Base-by-base conservation (phyloP, 345 rosid species). In the Eucalyptus pumila region DNA sequence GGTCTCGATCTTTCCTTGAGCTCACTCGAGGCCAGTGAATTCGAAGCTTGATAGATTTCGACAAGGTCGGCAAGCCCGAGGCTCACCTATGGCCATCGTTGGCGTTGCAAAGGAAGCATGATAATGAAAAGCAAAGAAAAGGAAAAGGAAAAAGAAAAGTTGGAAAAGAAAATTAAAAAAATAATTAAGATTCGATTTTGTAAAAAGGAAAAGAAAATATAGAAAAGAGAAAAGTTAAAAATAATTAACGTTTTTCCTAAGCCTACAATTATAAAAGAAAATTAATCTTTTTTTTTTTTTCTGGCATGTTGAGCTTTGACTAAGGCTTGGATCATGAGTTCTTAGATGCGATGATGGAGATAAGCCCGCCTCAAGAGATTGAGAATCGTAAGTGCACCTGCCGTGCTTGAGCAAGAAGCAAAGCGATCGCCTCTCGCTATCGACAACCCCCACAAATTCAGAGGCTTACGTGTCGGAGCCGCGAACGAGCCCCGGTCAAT, bases 1-100 rank as follows among this genome's bases (percentile, higher is more conserved):
- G 4, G 58, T 0, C 26, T 19, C 26, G 11, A 19, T 19, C 58
- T 52, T 52, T 52, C 24, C 58, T 52, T 0, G 1, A 52, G 5
- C 5, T 52, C 11, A 0, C 2, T 0, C 0, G 2, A 52, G 58
- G 11, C 0, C 2, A 1, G 0, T 52, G 58, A 52, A 0, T 52
- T 52, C 58, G 3, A 52, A 5, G 11, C 26, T 52, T 52, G 1
- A 52, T 3, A 3, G 2, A 19, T 52, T 2, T 21, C 0, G 2
- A 52, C 2, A 21, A 2, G 26, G 26, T 21, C 0, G 1, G 10
- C 24, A 2, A 8, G 58, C 10, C 2, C 1, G 11, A 21, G 58
- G 24, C 26, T 21, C 1, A 0, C 56, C 1, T 3, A 6, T 7
- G 56, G 56, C 4, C 8, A 17, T 52, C 0, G 2, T 7, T 2